Percentiles rank a stretch among this genome's conserved stretches.
These are phyloP conservation scores for Geranium incanum DNA, from an alignment of 441 rosid genomes.

Conservation along the genomic window DNA sequence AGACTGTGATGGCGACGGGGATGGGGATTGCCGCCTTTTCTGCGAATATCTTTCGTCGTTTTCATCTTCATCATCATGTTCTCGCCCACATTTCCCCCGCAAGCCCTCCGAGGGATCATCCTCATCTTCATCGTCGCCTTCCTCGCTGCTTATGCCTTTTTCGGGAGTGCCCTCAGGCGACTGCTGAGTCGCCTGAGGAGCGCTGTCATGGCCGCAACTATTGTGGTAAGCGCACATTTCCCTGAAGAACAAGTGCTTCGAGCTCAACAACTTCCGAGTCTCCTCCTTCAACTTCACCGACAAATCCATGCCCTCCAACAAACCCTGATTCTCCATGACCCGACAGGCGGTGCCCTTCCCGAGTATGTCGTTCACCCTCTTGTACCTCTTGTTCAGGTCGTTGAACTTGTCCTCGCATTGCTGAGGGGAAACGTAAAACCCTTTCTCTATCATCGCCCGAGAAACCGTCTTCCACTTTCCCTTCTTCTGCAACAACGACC, in stretches of 20 bases:
- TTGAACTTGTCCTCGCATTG: constrained; percentile 17
- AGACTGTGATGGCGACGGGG: constrained; percentile 21
- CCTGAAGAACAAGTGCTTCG: constrained; percentile 54
- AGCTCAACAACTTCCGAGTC: too few relatives aligned
- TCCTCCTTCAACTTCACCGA: too few relatives aligned
- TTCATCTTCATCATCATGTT: constrained; percentile 43
- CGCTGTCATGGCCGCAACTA: constrained; percentile 58
- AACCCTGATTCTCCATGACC: too few relatives aligned
- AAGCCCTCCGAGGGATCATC: constrained; percentile 19
- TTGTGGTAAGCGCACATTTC: constrained; percentile 97
- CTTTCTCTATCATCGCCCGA: constrained; percentile 89
- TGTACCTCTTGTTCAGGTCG: background rate
- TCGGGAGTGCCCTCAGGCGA: constrained; percentile 35
- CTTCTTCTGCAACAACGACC: constrained; percentile 78
- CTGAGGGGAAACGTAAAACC: constrained; percentile 66
- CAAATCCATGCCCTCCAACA: constrained; percentile 24
- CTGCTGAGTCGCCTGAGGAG: constrained; percentile 28
- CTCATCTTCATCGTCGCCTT: constrained; percentile 25
- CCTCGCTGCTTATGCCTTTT: constrained; percentile 28
- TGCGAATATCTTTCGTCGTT: constrained; percentile 26
- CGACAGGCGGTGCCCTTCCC: constrained; percentile 29
- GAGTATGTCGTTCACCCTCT: constrained; percentile 30
- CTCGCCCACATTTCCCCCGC: constrained; percentile 35
- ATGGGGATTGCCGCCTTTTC: constrained; percentile 25
- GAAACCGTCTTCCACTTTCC: constrained; percentile 98